Evolutionary conservation across 345 rosid species (phyloP).

Genomic region (Theobroma cacao): DNA sequence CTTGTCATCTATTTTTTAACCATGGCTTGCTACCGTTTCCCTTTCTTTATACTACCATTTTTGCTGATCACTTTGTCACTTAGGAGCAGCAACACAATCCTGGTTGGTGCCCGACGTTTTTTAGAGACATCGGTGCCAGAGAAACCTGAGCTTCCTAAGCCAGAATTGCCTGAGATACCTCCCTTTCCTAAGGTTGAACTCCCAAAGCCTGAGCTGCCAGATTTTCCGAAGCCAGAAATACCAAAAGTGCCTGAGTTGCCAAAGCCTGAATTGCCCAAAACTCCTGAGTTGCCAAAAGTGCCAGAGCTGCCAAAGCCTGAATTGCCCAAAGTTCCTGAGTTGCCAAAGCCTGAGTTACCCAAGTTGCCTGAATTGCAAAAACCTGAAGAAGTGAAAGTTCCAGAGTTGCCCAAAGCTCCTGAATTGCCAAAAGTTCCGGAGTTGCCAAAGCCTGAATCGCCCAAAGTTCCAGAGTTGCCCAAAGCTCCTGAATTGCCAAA

Average conservation of each 20-base stretch:
- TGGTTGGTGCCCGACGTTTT: background rate
- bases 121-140: background rate
- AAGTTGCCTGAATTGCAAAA: background rate
- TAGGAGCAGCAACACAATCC: background rate
- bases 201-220: slow-evolving; percentile 27
- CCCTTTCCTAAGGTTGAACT: slow-evolving; percentile 16
- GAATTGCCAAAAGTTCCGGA: slow-evolving; percentile 7
- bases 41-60: background rate
- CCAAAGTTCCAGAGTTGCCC: background rate
- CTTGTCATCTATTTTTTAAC: background rate
- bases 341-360: background rate
- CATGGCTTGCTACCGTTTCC: background rate
- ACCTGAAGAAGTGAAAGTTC: background rate
- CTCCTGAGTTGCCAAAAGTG: slow-evolving; percentile 17
- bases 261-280: slow-evolving; percentile 28
- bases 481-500: background rate
- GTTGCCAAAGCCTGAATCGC: background rate
- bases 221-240: slow-evolving; percentile 13
- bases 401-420: background rate
- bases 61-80: background rate
- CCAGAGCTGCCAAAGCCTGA: background rate
- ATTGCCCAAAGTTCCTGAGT: background rate
- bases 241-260: slow-evolving; percentile 30
- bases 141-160: slow-evolving; percentile 18
- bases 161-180: background rate